phyloP scores from a whole-genome alignment of 805 yeast genomes.

The Nakazawaea wyomingensis region DNA sequence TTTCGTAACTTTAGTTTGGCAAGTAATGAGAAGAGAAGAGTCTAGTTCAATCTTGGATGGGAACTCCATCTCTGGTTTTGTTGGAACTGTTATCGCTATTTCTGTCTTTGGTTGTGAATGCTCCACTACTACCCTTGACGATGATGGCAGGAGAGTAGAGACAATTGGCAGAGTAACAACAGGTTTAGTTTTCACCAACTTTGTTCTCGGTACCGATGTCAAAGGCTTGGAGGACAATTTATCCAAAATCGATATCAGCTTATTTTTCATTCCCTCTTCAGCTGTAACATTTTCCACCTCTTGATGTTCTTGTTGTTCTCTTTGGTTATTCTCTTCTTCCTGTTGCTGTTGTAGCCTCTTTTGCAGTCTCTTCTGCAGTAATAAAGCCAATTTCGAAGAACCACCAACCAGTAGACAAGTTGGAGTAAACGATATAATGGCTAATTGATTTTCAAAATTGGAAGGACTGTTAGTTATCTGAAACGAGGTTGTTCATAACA shows the following conservation, averaged over 20 bases:
- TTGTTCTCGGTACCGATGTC: not conserved
- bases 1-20: not conserved
- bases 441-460: not conserved
- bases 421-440: slow-evolving; percentile 4
- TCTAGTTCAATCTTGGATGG: not conserved
- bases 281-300: too few relatives aligned
- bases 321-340: slow-evolving; percentile 6
- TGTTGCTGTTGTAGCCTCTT: slow-evolving; percentile 6
- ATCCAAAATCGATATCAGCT: slow-evolving; percentile 12
- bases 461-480: not conserved
- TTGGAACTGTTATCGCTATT: not conserved
- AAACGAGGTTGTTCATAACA: not conserved
- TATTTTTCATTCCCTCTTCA: slow-evolving; percentile 4
- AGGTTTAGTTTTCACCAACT: too few relatives aligned
- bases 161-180: too few relatives aligned
- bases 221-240: slow-evolving; percentile 2
- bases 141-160: too few relatives aligned
- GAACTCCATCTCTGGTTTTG: not conserved
- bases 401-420: slow-evolving; percentile 10
- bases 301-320: too few relatives aligned
- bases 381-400: slow-evolving; percentile 38
- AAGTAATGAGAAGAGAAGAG: not conserved
- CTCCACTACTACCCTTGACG: too few relatives aligned
- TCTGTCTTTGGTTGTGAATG: not conserved
- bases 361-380: slow-evolving; percentile 37